phyloP scores from a whole-genome alignment of 768 basidiomycete species.

The Scleroderma bovista region DNA sequence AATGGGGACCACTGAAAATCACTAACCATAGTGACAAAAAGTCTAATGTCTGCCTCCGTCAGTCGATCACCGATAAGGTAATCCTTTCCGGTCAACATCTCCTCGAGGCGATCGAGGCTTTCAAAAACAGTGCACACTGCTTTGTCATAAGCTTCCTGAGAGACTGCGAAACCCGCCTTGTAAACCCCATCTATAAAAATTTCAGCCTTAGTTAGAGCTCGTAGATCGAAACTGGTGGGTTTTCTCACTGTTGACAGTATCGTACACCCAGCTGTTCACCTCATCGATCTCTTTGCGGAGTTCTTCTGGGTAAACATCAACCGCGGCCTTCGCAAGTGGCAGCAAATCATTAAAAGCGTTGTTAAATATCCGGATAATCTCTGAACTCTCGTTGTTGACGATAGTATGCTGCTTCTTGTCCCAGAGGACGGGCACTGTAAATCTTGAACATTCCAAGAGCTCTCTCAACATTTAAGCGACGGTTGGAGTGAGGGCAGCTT shows the following conservation, averaged over 20 bases:
- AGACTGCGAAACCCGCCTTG: conserved; percentile 80
- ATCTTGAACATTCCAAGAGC: conserved; percentile 44
- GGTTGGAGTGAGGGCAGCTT: conserved; percentile 8
- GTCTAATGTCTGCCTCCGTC: conserved; percentile 80
- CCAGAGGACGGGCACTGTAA: conserved; percentile 90
- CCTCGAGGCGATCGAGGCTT: conserved; percentile 77
- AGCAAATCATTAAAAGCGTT: conserved; percentile 72
- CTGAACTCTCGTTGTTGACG: conserved; percentile 94
- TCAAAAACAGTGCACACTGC: conserved; percentile 73
- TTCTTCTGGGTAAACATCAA: conserved; percentile 76
- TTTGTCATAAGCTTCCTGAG: conserved; percentile 73
- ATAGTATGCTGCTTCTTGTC: conserved; percentile 84
- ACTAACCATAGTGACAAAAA: conserved; percentile 89
- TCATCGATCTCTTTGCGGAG: conserved; percentile 74
- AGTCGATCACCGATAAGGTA: conserved; percentile 80
- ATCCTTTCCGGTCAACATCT: conserved; percentile 68
- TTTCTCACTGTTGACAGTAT: conserved; percentile 67
- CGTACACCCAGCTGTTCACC: conserved; percentile 83
- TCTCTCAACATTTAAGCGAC: background rate
- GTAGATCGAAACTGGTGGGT: background rate
- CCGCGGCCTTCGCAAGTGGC: conserved; percentile 53
- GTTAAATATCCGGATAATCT: conserved; percentile 95
- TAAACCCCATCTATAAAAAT: conserved; percentile 87
- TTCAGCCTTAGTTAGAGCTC: background rate
- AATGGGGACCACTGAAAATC: background rate